phyloP scores from a whole-genome alignment of 2,329 filamentous ascomycete species.

The Thielaviopsis musarum region DNA sequence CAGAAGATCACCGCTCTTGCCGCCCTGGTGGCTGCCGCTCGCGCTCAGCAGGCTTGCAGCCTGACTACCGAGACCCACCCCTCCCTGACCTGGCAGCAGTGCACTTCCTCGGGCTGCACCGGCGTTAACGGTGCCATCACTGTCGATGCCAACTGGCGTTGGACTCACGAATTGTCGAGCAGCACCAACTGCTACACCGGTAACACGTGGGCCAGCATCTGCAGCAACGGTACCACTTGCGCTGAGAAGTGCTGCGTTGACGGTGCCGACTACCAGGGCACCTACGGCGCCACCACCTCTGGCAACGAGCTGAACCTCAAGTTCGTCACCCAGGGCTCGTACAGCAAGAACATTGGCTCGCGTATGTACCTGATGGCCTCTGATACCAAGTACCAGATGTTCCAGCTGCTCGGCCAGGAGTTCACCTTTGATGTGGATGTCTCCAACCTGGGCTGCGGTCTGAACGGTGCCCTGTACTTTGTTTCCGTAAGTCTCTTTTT shows the following conservation, averaged over 20 bases:
- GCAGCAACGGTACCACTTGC: conserved; percentile 24
- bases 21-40: conserved; percentile 20
- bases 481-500: conserved; percentile 20
- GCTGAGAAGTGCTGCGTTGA: conserved; percentile 29
- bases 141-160: conserved; percentile 38
- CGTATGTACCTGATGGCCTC: conserved; percentile 42
- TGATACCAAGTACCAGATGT: conserved; percentile 39
- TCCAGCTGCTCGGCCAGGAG: conserved; percentile 43
- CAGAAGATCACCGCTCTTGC: conserved; percentile 4
- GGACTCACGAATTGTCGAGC: conserved; percentile 27
- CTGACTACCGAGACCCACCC: conserved; percentile 26
- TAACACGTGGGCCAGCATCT: conserved; percentile 23
- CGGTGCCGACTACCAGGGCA: conserved; percentile 26
- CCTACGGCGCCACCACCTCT: conserved; percentile 30
- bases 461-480: conserved; percentile 50
- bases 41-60: conserved; percentile 27
- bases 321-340: conserved; percentile 32
- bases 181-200: conserved; percentile 32
- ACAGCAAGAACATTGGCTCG: conserved; percentile 25
- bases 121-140: conserved; percentile 27
- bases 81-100: conserved; percentile 27
- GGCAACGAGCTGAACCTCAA: conserved; percentile 31
- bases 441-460: conserved; percentile 42
- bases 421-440: conserved; percentile 52
- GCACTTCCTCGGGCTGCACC: conserved; percentile 26